These are phyloP conservation scores for Plasmodium coatneyi DNA, from an alignment of 169 alveolate genomes.

Conservation along the genomic window DNA sequence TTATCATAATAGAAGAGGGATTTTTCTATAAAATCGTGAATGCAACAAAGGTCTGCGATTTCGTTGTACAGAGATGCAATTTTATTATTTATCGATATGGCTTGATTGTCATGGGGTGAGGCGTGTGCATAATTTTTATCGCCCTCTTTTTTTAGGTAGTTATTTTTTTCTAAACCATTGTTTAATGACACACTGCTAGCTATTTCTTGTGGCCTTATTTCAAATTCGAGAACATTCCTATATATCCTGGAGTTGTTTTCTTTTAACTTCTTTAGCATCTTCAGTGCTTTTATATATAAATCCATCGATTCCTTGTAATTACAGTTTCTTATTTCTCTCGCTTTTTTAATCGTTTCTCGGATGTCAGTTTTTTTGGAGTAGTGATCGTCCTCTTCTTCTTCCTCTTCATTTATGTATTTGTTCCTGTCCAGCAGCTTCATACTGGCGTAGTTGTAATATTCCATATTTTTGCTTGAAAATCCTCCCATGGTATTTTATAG, in stretches of 20 bases:
- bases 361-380: slow-evolving; percentile 31
- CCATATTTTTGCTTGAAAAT: slow-evolving; percentile 43
- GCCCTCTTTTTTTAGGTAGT: not conserved
- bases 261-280: slow-evolving; percentile 35
- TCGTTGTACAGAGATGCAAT: slow-evolving; percentile 71
- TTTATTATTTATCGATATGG: slow-evolving; percentile 33
- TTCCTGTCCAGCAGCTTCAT: slow-evolving; percentile 30
- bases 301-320: slow-evolving; percentile 36
- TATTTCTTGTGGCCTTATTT: slow-evolving; percentile 52
- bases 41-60: slow-evolving; percentile 66
- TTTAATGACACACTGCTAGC: not conserved
- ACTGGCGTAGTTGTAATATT: slow-evolving; percentile 51
- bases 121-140: not conserved
- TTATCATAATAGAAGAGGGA: slow-evolving; percentile 64
- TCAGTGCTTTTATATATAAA: slow-evolving; percentile 52
- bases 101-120: not conserved
- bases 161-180: not conserved
- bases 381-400: not conserved
- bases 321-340: slow-evolving; percentile 45
- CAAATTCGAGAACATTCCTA: slow-evolving; percentile 61
- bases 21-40: slow-evolving; percentile 68
- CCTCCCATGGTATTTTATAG: slow-evolving; percentile 30
- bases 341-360: slow-evolving; percentile 29
- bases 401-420: slow-evolving; percentile 22
- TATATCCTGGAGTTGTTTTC: slow-evolving; percentile 38